These are phyloP conservation scores for Colletotrichum limetticola DNA, from an alignment of 2,329 filamentous ascomycete genomes.

Conservation along the genomic window DNA sequence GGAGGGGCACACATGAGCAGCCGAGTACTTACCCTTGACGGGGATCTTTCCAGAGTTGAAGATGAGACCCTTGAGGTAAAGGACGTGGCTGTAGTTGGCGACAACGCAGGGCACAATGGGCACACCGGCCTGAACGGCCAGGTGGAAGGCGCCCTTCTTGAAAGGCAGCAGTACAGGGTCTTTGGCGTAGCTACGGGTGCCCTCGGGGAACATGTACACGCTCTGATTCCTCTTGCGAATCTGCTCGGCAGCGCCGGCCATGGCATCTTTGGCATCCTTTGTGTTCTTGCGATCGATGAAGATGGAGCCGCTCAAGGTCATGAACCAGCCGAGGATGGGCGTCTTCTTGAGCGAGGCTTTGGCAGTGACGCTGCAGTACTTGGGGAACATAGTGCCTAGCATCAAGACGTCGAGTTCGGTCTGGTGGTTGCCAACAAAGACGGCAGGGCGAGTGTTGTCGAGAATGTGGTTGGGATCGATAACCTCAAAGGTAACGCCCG, in stretches of 20 bases:
- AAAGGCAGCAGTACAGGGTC: conserved; percentile 89
- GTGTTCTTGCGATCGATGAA: conserved; percentile 95
- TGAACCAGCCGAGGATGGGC: conserved; percentile 96
- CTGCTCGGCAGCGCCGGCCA: conserved; percentile 83
- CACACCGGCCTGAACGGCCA: conserved; percentile 93
- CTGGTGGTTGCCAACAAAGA: conserved; percentile 96
- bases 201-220: conserved; percentile 91
- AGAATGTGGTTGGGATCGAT: conserved; percentile 74
- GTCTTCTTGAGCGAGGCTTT: conserved; percentile 77
- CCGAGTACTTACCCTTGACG: conserved; percentile 70
- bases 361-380: conserved; percentile 91
- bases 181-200: conserved; percentile 88
- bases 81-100: conserved; percentile 81
- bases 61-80: conserved; percentile 71
- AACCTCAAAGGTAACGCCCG: conserved; percentile 82
- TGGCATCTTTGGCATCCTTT: conserved; percentile 84
- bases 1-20: background rate
- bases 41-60: conserved; percentile 79
- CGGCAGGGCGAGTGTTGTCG: conserved; percentile 77
- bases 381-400: conserved; percentile 89
- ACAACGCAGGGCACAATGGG: conserved; percentile 89
- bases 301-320: conserved; percentile 85
- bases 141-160: conserved; percentile 98
- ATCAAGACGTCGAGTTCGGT: conserved; percentile 94
- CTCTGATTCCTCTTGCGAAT: conserved; percentile 79